Conservation (phyloP, 257 asterid species). For the Striga asiatica region DNA sequence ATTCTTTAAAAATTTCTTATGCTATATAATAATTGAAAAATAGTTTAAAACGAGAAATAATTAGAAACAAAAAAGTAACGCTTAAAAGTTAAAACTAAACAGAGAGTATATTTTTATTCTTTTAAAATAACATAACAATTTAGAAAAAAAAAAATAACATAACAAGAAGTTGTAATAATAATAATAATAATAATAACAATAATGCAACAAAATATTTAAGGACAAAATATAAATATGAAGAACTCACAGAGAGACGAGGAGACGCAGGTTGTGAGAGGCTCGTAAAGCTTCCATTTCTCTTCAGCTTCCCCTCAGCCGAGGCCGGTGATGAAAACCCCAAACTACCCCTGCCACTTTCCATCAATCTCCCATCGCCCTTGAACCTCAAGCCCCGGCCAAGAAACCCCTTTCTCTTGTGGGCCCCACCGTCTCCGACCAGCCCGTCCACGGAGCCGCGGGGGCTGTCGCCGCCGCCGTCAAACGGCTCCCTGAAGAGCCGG, state of each 20-base stretch:
- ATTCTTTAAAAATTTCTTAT: too few species aligned
- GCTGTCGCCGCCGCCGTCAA: conserved; percentile 23
- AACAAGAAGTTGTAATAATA: neutral
- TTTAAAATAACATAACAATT: too few species aligned
- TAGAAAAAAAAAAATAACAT: neutral
- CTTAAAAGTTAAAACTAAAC: too few species aligned
- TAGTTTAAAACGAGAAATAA: too few species aligned
- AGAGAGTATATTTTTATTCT: too few species aligned
- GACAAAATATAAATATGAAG: neutral
- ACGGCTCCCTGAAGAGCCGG: conserved; percentile 42
- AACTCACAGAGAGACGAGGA: conserved; percentile 46
- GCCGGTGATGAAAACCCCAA: conserved; percentile 37
- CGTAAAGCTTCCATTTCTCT: conserved; percentile 46
- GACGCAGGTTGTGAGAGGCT: conserved; percentile 24
- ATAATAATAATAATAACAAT: neutral
- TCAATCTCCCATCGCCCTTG: neutral
- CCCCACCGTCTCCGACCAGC: conserved; percentile 10
- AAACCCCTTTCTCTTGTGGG: conserved; percentile 3
- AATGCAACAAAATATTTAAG: neutral
- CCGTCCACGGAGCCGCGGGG: conserved; percentile 27
- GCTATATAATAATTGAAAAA: too few species aligned
- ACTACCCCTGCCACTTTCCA: conserved; percentile 23
- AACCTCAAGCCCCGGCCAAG: conserved; percentile 9
- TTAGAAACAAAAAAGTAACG: too few species aligned
- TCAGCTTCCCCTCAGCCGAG: conserved; percentile 10